phyloP scores from a whole-genome alignment of 495 filamentous ascomycete genomes.

The Tuber borchii region DNA sequence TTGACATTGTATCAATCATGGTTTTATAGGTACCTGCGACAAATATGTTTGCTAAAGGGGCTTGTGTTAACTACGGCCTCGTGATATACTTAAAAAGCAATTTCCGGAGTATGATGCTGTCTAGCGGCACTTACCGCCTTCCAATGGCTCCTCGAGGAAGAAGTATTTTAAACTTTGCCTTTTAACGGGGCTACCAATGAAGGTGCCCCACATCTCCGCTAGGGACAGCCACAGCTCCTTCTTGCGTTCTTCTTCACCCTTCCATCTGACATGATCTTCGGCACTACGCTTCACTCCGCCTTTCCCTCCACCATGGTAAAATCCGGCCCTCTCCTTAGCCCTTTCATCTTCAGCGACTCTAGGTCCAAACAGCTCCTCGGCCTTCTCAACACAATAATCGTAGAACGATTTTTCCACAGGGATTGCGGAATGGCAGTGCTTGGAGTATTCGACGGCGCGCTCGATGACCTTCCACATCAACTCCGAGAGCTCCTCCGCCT shows the following conservation, averaged over 20 bases:
- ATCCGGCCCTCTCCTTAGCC: slow-evolving; percentile 19
- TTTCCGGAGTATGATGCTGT: background rate
- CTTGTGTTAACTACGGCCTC: slow-evolving; percentile 14
- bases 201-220: slow-evolving; percentile 75
- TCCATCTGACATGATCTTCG: slow-evolving; percentile 35
- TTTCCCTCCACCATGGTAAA: slow-evolving; percentile 28
- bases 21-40: slow-evolving; percentile 77
- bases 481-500: slow-evolving; percentile 52
- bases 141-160: slow-evolving; percentile 89
- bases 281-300: slow-evolving; percentile 28
- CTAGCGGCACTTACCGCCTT: slow-evolving; percentile 59
- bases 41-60: slow-evolving; percentile 68
- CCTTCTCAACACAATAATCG: slow-evolving; percentile 66
- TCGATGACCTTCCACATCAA: slow-evolving; percentile 73
- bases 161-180: slow-evolving; percentile 86
- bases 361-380: slow-evolving; percentile 37
- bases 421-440: slow-evolving; percentile 58
- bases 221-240: slow-evolving; percentile 50
- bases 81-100: background rate
- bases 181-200: slow-evolving; percentile 70
- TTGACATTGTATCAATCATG: slow-evolving; percentile 63
- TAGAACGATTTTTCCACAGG: slow-evolving; percentile 60
- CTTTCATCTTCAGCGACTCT: slow-evolving; percentile 12
- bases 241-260: slow-evolving; percentile 37
- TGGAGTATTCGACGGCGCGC: slow-evolving; percentile 73